Evolutionary conservation across 2,329 filamentous ascomycete species (phyloP).

Genomic region (Fusarium duplospermum): DNA sequence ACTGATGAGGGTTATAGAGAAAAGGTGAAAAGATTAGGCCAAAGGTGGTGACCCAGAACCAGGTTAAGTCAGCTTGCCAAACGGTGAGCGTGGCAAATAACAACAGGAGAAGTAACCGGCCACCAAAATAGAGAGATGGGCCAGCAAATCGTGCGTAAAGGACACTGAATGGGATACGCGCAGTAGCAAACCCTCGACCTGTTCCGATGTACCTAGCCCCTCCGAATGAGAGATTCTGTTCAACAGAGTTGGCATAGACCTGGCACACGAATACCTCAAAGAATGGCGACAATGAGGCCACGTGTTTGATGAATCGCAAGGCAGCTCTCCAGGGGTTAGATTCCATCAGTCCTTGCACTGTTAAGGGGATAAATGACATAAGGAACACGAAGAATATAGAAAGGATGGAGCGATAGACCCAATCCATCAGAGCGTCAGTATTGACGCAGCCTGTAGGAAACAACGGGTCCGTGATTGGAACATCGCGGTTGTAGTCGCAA

Average conservation of each 20-base stretch:
- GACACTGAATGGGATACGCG: not conserved
- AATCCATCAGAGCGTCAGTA: conserved; percentile 1
- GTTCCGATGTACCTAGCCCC: not conserved
- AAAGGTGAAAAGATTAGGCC: not conserved
- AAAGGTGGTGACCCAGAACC: not conserved
- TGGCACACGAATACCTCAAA: not conserved
- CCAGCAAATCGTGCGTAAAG: not conserved
- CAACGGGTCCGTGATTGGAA: not conserved
- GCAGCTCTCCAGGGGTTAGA: not conserved
- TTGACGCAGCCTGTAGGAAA: not conserved
- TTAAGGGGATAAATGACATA: not conserved
- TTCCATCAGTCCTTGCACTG: not conserved
- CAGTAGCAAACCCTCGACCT: not conserved
- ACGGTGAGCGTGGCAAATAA: not conserved
- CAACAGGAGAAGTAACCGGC: not conserved
- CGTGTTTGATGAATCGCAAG: not conserved
- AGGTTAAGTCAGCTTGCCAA: not conserved
- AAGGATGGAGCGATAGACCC: not conserved
- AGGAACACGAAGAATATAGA: not conserved
- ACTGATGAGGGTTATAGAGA: not conserved
- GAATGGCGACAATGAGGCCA: not conserved
- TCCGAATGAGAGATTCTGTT: not conserved
- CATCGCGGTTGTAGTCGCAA: not conserved
- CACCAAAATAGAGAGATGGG: not conserved
- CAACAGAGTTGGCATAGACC: not conserved